These are phyloP conservation scores for Ashbya aceris DNA, from an alignment of 1,139 yeast genomes.

Conservation along the genomic window DNA sequence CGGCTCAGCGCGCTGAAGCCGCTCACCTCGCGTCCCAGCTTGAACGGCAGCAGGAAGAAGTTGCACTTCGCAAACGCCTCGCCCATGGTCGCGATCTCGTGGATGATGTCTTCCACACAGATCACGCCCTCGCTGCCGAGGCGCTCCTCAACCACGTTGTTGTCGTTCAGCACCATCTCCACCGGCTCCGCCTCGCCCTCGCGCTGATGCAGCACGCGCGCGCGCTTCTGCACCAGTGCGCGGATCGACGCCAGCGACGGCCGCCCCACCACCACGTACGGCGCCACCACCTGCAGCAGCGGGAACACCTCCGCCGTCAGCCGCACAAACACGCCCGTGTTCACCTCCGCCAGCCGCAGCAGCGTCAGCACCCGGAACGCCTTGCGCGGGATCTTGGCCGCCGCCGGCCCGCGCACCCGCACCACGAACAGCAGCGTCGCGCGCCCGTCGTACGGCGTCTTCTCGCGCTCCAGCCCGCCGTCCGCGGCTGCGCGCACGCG, in stretches of 20 bases:
- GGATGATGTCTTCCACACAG: conserved; percentile 72
- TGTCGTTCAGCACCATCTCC: conserved; percentile 52
- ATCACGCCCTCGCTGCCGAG: conserved; percentile 62
- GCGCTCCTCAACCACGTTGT: conserved; percentile 62
- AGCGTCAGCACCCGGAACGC: conserved; percentile 50
- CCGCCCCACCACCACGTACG: conserved; percentile 62
- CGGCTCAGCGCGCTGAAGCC: conserved; percentile 53
- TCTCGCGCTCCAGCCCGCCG: conserved; percentile 28
- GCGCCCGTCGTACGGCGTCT: conserved; percentile 31
- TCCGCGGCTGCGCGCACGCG: conserved; percentile 20
- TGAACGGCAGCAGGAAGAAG: conserved; percentile 60
- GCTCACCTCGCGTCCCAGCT: conserved; percentile 55
- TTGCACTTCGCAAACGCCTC: conserved; percentile 51
- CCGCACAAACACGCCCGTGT: conserved; percentile 66
- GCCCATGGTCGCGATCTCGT: conserved; percentile 55
- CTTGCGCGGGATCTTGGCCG: conserved; percentile 57
- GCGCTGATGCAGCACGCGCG: conserved; percentile 39
- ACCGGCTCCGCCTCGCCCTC: conserved; percentile 32
- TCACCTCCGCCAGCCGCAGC: conserved; percentile 47
- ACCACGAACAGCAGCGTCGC: conserved; percentile 54
- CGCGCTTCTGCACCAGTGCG: conserved; percentile 67
- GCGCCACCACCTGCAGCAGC: conserved; percentile 55
- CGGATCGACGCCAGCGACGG: conserved; percentile 67
- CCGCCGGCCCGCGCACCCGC: conserved; percentile 53
- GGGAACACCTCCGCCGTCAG: conserved; percentile 48